Percentiles rank a stretch among this genome's conserved stretches.
Conservation (phyloP, 2,329 filamentous ascomycete species). For the Aureobasidium subglaciale region DNA sequence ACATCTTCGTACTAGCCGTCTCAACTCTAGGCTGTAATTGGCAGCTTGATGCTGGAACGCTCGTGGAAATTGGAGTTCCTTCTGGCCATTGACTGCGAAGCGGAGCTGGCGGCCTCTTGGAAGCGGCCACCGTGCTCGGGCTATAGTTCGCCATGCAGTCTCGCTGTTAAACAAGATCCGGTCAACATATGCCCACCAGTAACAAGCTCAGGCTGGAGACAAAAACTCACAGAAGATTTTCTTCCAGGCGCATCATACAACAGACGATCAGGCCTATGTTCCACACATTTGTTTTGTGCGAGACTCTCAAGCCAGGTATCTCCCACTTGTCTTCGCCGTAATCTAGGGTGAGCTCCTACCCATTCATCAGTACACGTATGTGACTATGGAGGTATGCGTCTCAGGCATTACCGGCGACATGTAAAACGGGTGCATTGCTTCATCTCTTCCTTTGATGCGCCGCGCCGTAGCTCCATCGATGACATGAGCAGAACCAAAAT, state of each 20-base stretch:
- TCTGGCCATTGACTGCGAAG: background rate
- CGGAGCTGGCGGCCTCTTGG: background rate
- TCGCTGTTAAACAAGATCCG: background rate
- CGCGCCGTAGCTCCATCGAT: background rate
- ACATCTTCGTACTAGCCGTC: background rate
- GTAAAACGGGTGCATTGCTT: conserved; percentile 1
- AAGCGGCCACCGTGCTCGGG: background rate
- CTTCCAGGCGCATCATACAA: background rate
- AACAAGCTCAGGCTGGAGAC: background rate
- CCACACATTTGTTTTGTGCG: background rate
- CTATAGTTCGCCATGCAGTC: background rate
- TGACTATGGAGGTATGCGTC: background rate
- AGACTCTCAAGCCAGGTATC: background rate
- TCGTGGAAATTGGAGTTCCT: background rate
- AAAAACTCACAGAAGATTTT: background rate
- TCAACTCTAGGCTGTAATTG: background rate
- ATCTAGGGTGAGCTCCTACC: background rate
- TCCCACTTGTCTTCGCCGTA: background rate
- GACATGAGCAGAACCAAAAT: background rate
- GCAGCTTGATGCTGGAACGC: background rate
- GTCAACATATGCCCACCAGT: too few relatives aligned
- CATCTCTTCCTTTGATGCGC: background rate
- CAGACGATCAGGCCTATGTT: background rate
- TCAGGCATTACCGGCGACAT: background rate
- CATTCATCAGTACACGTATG: background rate